Base-by-base conservation (phyloP, 2,329 filamentous ascomycete genomes). In the Botryosphaeria dothidea region DNA sequence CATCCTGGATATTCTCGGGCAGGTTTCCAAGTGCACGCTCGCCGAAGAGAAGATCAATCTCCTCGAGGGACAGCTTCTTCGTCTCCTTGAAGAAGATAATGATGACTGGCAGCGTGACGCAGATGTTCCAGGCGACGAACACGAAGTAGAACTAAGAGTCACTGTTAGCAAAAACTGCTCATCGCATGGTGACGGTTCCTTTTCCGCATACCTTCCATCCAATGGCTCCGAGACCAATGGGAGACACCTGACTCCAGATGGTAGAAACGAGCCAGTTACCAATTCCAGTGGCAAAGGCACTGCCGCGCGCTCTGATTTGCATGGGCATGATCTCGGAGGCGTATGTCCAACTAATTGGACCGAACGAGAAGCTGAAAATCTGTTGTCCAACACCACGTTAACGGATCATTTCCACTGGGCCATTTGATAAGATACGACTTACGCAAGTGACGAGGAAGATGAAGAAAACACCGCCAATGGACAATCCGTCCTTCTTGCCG, bases 281-380 rank as follows among this genome's bases (percentile, higher is more conserved):
- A 49, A 87, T 79, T 54, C 81, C 84, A 0, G 85, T 86, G 0
- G 85, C 84, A 67, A 87, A 86, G 4, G 85, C 84, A 52, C 82
- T 84, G 2, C 86, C 86, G 23, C 82, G 80, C 5, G 84, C 84
- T 34, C 88, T 85, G 63, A 89, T 90, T 67, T 86, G 86, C 76
- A 90, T 84, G 9, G 88, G 87, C 74, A 88, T 86, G 66, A 90
- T 85, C 73, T 90, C 88, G 17, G 84, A 83, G 72, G 87, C 87
- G 73, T 90, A 90, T 1, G 90, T 81, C 86, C 87, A 90, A 0
- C 80, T 82, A 71, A 85, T 82, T 3, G 85, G 84, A 1, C 86
- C 84, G 76, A 86, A 88, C 0, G 85, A 86, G 48, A 86, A 71
- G 4, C 84, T 86, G 69, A 88, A 89, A 68, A 87, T 83, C 61